Base-by-base conservation (phyloP, 2,329 filamentous ascomycete species). In the Xylaria sp. region DNA sequence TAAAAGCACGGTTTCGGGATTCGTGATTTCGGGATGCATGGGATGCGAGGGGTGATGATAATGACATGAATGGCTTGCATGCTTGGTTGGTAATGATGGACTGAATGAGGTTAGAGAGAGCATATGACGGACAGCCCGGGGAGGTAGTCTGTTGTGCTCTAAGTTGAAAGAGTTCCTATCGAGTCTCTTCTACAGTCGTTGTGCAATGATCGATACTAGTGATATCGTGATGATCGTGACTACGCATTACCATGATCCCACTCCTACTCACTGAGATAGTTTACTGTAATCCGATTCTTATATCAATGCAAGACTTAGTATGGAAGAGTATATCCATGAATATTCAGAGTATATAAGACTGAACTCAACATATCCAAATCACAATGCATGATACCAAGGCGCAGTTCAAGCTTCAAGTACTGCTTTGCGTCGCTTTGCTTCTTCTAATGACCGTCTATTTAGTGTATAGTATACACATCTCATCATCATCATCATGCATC, bases 401-500 rank as follows among this genome's bases (percentile, higher is more conserved):
- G 1, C 1, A 6, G 2, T 46, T 13, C 31, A 3, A 20, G 8
- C 8, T 46, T 20, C 3, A 20, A 46, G 39, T 8, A 12, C 46
- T 4, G 41, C n/a, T 50, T 46, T 50, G 18, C 20, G 20, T 58
- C 37, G 54, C 37, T 61, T 20, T 65, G 41, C 25, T 63, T 51
- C 54, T 57, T 51, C 48, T 57, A 48, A 39, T 23, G 34, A 41
- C 59, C 37, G 52, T 69, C 66, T 66, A 65, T 60, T 65, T 31
- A 31, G 6, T 3, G 44, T 64, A 58, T 37, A 56, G 39, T 41
- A 73, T 69, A 66, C 57, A 75, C 61, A 74, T 67, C 69, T 66
- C 55, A 77, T 71, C 34, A 9, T 37, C 7, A 37, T 37, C 34
- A 73, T 46, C 12, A 44, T 44, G 15, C 69, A 52, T 79, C 78